Conservation (phyloP, 2,329 filamentous ascomycete species). For the Hymenoscyphus fraxineus region DNA sequence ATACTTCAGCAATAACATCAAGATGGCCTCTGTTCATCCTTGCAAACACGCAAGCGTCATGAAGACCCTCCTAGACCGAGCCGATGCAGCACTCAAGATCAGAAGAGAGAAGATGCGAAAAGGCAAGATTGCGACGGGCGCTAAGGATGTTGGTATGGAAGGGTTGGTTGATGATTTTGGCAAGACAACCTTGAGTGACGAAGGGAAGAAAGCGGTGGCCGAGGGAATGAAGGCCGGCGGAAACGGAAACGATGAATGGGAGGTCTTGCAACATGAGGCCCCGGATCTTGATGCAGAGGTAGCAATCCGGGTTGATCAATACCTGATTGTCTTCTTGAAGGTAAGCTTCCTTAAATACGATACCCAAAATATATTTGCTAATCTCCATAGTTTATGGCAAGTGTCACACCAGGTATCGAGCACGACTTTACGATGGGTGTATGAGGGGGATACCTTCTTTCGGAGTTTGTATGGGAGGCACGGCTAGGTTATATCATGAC, state of each 20-base stretch:
- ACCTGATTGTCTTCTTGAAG: slow-evolving; percentile 83
- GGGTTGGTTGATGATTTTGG: slow-evolving; percentile 79
- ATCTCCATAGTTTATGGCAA: slow-evolving; percentile 67
- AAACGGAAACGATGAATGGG: slow-evolving; percentile 58
- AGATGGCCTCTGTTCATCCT: slow-evolving; percentile 95
- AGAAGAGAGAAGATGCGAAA: slow-evolving; percentile 75
- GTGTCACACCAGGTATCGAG: slow-evolving; percentile 93
- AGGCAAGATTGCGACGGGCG: slow-evolving; percentile 45
- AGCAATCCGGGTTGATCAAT: slow-evolving; percentile 83
- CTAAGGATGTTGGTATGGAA: slow-evolving; percentile 64
- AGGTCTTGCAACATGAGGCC: slow-evolving; percentile 58
- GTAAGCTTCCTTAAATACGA: slow-evolving; percentile 37
- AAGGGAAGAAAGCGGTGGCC: slow-evolving; percentile 35
- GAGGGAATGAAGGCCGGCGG: slow-evolving; percentile 47
- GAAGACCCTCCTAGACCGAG: slow-evolving; percentile 94
- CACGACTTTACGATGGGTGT: slow-evolving; percentile 98
- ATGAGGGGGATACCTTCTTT: slow-evolving; percentile 39
- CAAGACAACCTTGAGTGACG: slow-evolving; percentile 56
- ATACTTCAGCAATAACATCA: slow-evolving; percentile 85
- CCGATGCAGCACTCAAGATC: slow-evolving; percentile 87
- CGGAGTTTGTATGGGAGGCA: background rate
- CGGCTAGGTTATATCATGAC: slow-evolving; percentile 1
- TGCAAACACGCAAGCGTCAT: slow-evolving; percentile 98
- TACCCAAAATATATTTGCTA: background rate
- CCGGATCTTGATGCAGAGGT: slow-evolving; percentile 68